Base-by-base conservation (phyloP, 2,329 filamentous ascomycete genomes). In the Fusarium phyllophilum region DNA sequence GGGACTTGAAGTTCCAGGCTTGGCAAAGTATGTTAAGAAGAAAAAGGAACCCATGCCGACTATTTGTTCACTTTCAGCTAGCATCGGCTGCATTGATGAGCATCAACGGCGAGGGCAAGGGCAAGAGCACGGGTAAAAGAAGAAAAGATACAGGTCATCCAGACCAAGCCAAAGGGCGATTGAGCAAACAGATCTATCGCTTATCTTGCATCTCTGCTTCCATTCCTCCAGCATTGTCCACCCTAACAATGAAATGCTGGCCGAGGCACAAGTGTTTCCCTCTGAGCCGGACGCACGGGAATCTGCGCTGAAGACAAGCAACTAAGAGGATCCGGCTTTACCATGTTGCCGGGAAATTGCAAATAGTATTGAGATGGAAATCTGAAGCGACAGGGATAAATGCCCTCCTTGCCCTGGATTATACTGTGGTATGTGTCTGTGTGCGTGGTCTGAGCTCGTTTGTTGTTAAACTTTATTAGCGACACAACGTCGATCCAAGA, bases 341-440 rank as follows among this genome's bases (percentile, higher is more conserved):
- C 61, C 70, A 70, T 57, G 36, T 29, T 58, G 54, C 58, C 44
- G 63, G 56, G 57, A 72, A 51, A 72, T 69, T 72, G 31, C 38
- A 41, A 44, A 45, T 65, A 17, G n/a, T 36, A 33, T 36, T 31
- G 62, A 67, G 54, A 26, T 58, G 33, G 56, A 52, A 52, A 58
- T 58, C 57, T 45, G 31, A 46, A 54, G 39, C 4, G 36, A 42
- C 57, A 48, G 39, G 66, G 64, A 54, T 69, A 24, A 22, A 22
- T 38, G 41, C 39, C 26, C 26, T 31, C 54, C 18, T n/a, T 41
- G 45, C 45, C 26, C 45, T 48, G 45, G 14, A 31, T 31, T 31
- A n/a, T 18, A 20, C n/a, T 42, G 22, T 24, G 24, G 22, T 18
- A 9, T 34, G 22, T 33, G 48, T 52, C n/a, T 41, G 57, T 41